These are phyloP conservation scores for Ganoderma meredithae DNA, from an alignment of 1,284 basidiomycete species.

Conservation along the genomic window DNA sequence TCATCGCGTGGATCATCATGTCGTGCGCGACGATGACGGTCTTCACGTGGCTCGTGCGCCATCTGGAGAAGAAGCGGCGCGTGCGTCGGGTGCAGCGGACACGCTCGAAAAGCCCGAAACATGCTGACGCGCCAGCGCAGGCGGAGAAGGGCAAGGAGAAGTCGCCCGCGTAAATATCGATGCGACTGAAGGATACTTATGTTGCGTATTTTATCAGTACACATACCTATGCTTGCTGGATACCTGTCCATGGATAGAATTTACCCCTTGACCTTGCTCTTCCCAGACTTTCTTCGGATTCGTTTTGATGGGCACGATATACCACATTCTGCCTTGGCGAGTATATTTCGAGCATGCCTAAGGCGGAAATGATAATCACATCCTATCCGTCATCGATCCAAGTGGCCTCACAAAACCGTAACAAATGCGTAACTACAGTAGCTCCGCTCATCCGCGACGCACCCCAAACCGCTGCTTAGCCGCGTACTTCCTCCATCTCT, in stretches of 20 bases:
- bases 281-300: background rate
- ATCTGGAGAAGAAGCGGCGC: slow-evolving; percentile 29
- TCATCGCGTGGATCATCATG: slow-evolving; percentile 53
- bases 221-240: background rate
- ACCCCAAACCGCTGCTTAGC: slow-evolving; percentile 58
- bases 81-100: background rate
- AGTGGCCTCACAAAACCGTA: too few species aligned
- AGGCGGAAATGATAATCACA: too few species aligned
- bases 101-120: slow-evolving; percentile 10
- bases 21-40: slow-evolving; percentile 47
- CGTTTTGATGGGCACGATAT: too few species aligned
- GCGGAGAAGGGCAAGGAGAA: slow-evolving; percentile 16
- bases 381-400: too few species aligned
- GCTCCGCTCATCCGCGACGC: slow-evolving; percentile 34
- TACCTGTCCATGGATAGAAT: background rate
- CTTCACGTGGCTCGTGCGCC: slow-evolving; percentile 50
- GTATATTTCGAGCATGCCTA: too few species aligned
- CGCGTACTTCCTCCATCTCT: slow-evolving; percentile 61
- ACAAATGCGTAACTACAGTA: too few species aligned
- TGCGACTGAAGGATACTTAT: background rate
- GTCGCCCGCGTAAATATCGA: background rate
- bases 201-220: slow-evolving; percentile 3
- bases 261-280: background rate
- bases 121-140: background rate
- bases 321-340: too few species aligned